phyloP scores from a whole-genome alignment of 352 stramenopile species.

The Phytophthora tubulina region DNA sequence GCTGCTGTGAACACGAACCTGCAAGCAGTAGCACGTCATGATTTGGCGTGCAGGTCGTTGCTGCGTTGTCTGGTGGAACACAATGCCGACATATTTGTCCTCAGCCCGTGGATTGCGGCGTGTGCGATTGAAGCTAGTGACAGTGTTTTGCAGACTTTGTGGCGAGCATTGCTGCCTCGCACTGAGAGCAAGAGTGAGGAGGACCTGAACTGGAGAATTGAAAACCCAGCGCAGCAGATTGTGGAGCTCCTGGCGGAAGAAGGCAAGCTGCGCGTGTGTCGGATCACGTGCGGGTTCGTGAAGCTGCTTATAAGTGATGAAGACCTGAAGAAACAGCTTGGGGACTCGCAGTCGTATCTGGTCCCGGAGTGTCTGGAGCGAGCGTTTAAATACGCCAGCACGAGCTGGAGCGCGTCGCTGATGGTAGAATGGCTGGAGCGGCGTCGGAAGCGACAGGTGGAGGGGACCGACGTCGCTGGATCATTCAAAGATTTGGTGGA shows the following conservation, averaged over 20 bases:
- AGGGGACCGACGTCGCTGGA: slow-evolving; percentile 1
- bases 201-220: slow-evolving; percentile 48
- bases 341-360: slow-evolving; percentile 46
- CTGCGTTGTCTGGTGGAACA: slow-evolving; percentile 78
- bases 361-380: slow-evolving; percentile 61
- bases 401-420: slow-evolving; percentile 50
- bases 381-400: slow-evolving; percentile 56
- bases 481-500: slow-evolving; percentile 48
- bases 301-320: slow-evolving; percentile 51
- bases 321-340: slow-evolving; percentile 34
- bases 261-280: slow-evolving; percentile 50
- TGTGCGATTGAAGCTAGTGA: slow-evolving; percentile 73
- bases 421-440: slow-evolving; percentile 44
- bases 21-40: slow-evolving; percentile 50
- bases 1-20: slow-evolving; percentile 14
- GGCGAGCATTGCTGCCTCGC: slow-evolving; percentile 52
- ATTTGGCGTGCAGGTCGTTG: slow-evolving; percentile 74
- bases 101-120: slow-evolving; percentile 77
- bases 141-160: slow-evolving; percentile 54
- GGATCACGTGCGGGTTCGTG: slow-evolving; percentile 54
- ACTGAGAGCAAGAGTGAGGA: slow-evolving; percentile 13
- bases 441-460: slow-evolving; percentile 26
- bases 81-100: slow-evolving; percentile 79
- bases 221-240: slow-evolving; percentile 57
- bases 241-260: slow-evolving; percentile 65